Evolutionary conservation across 495 filamentous ascomycete genomes (phyloP).

Genomic region (Penicillium desertorum): DNA sequence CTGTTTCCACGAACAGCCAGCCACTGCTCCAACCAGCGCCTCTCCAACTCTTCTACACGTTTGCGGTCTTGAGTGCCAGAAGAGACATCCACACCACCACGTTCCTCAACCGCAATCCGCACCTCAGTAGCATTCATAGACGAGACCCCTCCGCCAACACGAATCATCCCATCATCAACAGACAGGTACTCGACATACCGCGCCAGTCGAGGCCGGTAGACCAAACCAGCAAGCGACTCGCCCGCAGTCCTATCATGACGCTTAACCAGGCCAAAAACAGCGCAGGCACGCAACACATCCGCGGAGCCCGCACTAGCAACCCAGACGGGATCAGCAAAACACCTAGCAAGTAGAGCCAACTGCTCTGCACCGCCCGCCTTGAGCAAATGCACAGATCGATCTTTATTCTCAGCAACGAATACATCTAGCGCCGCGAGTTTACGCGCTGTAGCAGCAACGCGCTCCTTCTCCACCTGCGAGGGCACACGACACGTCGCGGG

Average conservation of each 20-base stretch:
- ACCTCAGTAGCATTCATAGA: conserved; percentile 56
- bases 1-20: conserved; percentile 18
- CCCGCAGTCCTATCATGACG: conserved; percentile 35
- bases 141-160: conserved; percentile 48
- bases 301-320: conserved; percentile 19
- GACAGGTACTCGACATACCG: conserved; percentile 52
- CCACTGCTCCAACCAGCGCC: conserved; percentile 44
- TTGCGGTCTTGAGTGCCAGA: conserved; percentile 18
- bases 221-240: conserved; percentile 26
- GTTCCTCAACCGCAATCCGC: conserved; percentile 53
- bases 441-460: conserved; percentile 47
- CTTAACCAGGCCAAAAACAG: conserved; percentile 46
- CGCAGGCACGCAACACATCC: conserved; percentile 45
- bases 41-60: conserved; percentile 30
- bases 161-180: conserved; percentile 60
- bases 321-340: conserved; percentile 25
- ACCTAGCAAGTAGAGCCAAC: conserved; percentile 25
- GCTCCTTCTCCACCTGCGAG: conserved; percentile 60
- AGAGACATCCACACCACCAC: conserved; percentile 38
- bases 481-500: conserved; percentile 83
- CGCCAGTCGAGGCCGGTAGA: conserved; percentile 44
- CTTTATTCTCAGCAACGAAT: conserved; percentile 15
- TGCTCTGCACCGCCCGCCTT: conserved; percentile 25
- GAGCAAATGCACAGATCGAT: conserved; percentile 5
- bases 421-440: conserved; percentile 31